A percentile compares a stretch with the other conserved stretches of the same genome.
Conservation (phyloP, 2,329 filamentous ascomycete genomes). For the Fusarium odoratissimum region DNA sequence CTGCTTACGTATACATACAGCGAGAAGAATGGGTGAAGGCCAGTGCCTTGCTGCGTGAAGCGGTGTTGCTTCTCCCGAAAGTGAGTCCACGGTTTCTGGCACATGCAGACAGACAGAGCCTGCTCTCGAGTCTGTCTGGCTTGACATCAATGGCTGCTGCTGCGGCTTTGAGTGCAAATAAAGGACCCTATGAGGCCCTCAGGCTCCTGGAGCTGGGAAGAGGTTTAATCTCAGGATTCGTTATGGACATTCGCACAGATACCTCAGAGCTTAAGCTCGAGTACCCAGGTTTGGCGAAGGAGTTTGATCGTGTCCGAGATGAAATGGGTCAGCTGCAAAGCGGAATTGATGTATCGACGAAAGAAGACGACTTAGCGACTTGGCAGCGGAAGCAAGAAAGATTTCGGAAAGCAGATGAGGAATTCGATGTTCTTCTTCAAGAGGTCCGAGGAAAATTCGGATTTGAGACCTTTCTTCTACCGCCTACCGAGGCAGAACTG, state of each 20-base stretch:
- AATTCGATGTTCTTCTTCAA: fast-evolving
- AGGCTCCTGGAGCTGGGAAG: not conserved
- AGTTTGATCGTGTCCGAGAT: not conserved
- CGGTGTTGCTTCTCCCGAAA: not conserved
- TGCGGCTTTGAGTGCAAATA: fast-evolving
- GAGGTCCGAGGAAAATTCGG: fast-evolving
- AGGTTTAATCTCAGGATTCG: not conserved
- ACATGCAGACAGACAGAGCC: not conserved
- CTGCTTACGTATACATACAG: not conserved
- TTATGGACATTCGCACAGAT: not conserved
- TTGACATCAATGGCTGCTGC: not conserved
- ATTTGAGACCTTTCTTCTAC: not conserved
- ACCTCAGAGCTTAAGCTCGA: fast-evolving
- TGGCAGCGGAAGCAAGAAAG: not conserved
- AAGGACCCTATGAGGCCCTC: fast-evolving
- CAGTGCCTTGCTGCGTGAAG: not conserved
- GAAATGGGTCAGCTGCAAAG: not conserved
- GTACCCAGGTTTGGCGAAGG: not conserved
- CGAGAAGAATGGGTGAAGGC: not conserved
- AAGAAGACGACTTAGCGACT: fast-evolving
- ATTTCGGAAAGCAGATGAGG: not conserved
- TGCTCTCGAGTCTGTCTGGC: not conserved
- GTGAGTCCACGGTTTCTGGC: not conserved
- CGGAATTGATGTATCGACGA: fast-evolving
- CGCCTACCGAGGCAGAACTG: not conserved